These are phyloP conservation scores for Dictyostelium intermedium DNA, from an alignment of 78 protist genomes.

Conservation along the genomic window DNA sequence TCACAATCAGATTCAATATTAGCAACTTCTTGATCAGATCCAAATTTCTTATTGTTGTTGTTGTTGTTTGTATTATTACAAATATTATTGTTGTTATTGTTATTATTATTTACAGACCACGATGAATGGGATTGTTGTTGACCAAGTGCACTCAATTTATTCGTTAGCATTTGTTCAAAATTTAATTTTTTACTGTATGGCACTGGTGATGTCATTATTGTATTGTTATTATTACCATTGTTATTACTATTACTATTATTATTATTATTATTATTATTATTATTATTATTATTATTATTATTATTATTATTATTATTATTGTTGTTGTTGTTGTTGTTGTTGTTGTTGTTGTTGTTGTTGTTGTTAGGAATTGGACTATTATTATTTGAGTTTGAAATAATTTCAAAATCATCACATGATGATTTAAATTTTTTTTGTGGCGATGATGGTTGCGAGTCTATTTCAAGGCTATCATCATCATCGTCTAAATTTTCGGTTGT, in stretches of 20 bases:
- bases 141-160: background rate
- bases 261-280: too few relatives aligned
- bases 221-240: background rate
- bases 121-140: background rate
- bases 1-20: conserved; percentile 23
- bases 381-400: background rate
- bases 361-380: background rate
- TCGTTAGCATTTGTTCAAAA: background rate
- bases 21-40: conserved; percentile 51
- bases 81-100: background rate
- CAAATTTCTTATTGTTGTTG: background rate
- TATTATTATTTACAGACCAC: conserved; percentile 2
- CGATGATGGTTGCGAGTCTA: background rate
- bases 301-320: too few relatives aligned
- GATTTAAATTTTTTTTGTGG: conserved; percentile 23
- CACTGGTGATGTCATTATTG: background rate
- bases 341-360: too few relatives aligned
- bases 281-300: too few relatives aligned
- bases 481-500: background rate
- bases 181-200: background rate
- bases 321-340: too few relatives aligned
- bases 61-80: background rate
- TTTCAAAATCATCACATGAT: background rate
- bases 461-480: background rate
- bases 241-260: too few relatives aligned